Percentiles rank a stretch among this genome's conserved stretches.
phyloP scores from a whole-genome alignment of 148 eudicot species.

The Salicornia ramosissima region DNA sequence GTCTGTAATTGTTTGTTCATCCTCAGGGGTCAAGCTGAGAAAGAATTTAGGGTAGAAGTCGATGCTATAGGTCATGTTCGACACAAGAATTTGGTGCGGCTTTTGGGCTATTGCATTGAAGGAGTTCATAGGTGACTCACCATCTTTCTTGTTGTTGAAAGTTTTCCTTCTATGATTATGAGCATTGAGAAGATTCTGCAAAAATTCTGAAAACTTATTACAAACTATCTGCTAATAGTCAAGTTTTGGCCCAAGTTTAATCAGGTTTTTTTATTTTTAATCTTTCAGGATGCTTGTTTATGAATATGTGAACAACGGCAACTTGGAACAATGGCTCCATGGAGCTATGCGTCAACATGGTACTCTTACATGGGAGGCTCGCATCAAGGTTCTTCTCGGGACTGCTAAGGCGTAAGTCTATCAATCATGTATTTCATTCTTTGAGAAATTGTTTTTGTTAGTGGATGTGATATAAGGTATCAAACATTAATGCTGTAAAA shows the following conservation, averaged over 20 bases:
- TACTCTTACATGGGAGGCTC: slow-evolving; percentile 79
- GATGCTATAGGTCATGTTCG: slow-evolving; percentile 94
- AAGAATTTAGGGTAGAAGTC: slow-evolving; percentile 87
- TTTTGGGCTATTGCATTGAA: slow-evolving; percentile 89
- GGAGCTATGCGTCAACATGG: slow-evolving; percentile 81
- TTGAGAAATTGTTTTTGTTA: too few relatives aligned
- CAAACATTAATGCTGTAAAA: slow-evolving; percentile 1
- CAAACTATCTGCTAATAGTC: background rate
- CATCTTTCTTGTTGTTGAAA: background rate
- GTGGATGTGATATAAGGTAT: background rate
- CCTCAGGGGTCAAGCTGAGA: slow-evolving; percentile 85
- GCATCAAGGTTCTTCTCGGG: slow-evolving; percentile 83
- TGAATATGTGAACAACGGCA: slow-evolving; percentile 84
- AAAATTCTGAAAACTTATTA: slow-evolving; percentile 1
- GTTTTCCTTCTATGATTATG: background rate
- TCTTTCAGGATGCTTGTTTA: slow-evolving; percentile 68
- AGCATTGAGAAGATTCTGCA: background rate
- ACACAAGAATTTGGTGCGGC: slow-evolving; percentile 83
- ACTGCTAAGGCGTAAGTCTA: slow-evolving; percentile 84
- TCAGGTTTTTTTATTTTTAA: background rate
- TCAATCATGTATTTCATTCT: background rate
- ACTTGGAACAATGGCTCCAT: slow-evolving; percentile 95
- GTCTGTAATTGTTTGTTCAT: slow-evolving; percentile 18
- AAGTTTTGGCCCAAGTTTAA: slow-evolving; percentile 8
- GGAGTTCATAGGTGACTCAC: slow-evolving; percentile 69